A percentile compares a stretch with the other conserved stretches of the same genome.
Evolutionary conservation across 805 yeast species (phyloP).

Genomic region (Candida suzukii): DNA sequence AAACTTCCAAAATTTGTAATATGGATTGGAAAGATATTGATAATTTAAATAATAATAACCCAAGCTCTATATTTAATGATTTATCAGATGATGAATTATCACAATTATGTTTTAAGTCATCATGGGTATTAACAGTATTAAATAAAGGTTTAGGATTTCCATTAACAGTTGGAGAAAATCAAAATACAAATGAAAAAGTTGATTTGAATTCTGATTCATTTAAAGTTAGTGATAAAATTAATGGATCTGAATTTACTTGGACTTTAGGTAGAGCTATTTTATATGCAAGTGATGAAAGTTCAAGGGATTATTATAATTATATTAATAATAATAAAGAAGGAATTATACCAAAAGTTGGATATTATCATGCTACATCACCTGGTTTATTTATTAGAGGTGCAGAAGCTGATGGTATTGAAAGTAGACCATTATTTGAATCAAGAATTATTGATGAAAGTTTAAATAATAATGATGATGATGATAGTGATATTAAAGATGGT

Average conservation of each 20-base stretch:
- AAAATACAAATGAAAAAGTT: constrained; percentile 11
- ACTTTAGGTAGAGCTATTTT: constrained; percentile 75
- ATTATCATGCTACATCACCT: constrained; percentile 39
- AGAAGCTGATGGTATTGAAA: constrained; percentile 32
- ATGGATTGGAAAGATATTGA: constrained; percentile 31
- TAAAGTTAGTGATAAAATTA: constrained; percentile 49
- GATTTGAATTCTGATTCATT: constrained; percentile 27
- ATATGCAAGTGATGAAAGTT: constrained; percentile 49
- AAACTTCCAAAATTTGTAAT: constrained; percentile 42
- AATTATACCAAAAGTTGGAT: constrained; percentile 31
- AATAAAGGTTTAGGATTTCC: constrained; percentile 60
- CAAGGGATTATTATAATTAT: constrained; percentile 33
- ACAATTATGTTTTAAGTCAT: constrained; percentile 53
- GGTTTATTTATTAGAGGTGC: constrained; percentile 46
- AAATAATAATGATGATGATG: constrained; percentile 22
- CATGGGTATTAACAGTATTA: constrained; percentile 50
- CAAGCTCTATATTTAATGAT: constrained; percentile 16
- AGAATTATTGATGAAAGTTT: constrained; percentile 17
- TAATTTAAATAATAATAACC: constrained; percentile 22
- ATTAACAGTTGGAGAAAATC: constrained; percentile 30
- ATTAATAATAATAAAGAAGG: constrained; percentile 9
- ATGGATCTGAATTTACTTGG: constrained; percentile 88
- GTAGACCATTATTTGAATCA: constrained; percentile 35
- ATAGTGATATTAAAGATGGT: constrained; percentile 6
- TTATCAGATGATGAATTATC: constrained; percentile 37